Conservation (phyloP, 257 asterid genomes). For the Buddleja alternifolia region DNA sequence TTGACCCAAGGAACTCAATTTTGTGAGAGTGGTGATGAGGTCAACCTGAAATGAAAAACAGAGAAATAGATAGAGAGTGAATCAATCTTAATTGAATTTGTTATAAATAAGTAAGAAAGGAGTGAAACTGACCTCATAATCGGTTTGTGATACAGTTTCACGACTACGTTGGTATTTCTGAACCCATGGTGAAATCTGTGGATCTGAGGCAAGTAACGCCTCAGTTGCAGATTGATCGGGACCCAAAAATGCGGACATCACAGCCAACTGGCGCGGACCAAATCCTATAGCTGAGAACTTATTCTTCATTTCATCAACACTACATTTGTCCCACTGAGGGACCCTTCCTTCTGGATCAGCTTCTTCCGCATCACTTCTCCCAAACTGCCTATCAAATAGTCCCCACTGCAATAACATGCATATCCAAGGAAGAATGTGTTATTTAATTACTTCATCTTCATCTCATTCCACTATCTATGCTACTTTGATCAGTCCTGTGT, state of each 20-base stretch:
- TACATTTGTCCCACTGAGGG: constrained; percentile 78
- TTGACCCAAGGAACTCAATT: constrained; percentile 85
- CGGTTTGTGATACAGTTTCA: constrained; percentile 92
- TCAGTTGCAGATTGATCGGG: constrained; percentile 92
- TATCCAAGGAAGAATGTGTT: neutral
- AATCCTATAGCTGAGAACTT: constrained; percentile 74
- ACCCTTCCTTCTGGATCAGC: constrained; percentile 97
- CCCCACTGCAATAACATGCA: constrained; percentile 68
- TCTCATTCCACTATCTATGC: too few relatives aligned
- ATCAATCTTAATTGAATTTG: neutral
- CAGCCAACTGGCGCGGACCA: constrained; percentile 98
- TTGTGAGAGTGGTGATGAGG: constrained; percentile 79
- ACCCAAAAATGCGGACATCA: constrained; percentile 92
- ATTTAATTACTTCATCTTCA: too few relatives aligned
- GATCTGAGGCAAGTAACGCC: constrained; percentile 70
- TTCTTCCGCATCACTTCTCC: constrained; percentile 75
- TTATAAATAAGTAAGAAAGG: neutral
- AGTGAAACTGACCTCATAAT: constrained; percentile 64
- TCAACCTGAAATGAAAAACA: constrained; percentile 95
- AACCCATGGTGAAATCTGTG: constrained; percentile 88
- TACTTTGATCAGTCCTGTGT: too few relatives aligned
- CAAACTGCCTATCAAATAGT: constrained; percentile 78
- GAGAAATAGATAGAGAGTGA: too few relatives aligned
- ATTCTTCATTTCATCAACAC: constrained; percentile 79
- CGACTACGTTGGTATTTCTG: constrained; percentile 96